phyloP scores from a whole-genome alignment of 129 eudicot genomes.

The Oenanthe sinensis region DNA sequence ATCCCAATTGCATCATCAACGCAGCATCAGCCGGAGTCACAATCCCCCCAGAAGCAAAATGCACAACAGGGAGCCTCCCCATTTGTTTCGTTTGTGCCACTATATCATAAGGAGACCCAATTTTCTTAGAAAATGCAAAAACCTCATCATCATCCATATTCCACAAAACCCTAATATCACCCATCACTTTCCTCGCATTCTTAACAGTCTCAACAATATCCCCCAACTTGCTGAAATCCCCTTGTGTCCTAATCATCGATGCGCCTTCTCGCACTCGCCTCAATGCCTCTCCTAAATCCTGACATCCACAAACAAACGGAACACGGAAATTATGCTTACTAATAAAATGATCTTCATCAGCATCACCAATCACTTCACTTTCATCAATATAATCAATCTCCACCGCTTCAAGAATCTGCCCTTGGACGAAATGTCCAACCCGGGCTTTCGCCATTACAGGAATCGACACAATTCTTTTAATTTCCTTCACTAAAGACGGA shows the following conservation, averaged over 20 bases:
- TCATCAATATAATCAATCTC: conserved; percentile 83
- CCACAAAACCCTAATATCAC: conserved; percentile 45
- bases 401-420: conserved; percentile 65
- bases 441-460: conserved; percentile 68
- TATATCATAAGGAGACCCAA: conserved; percentile 66
- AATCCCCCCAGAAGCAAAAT: conserved; percentile 88
- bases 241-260: conserved; percentile 69
- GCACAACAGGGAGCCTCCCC: conserved; percentile 88
- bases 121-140: conserved; percentile 46
- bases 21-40: conserved; percentile 22
- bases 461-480: conserved; percentile 45
- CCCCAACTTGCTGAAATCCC: conserved; percentile 38
- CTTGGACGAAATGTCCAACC: conserved; percentile 82
- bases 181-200: conserved; percentile 61
- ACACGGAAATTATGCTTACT: conserved; percentile 66
- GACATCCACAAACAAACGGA: conserved; percentile 68
- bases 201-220: conserved; percentile 53
- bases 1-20: conserved; percentile 27
- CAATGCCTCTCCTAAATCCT: conserved; percentile 66
- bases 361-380: conserved; percentile 38
- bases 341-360: conserved; percentile 60
- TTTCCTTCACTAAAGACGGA: conserved; percentile 51
- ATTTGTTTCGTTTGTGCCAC: conserved; percentile 81
- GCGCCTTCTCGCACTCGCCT: conserved; percentile 85
- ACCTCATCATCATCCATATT: conserved; percentile 85